These are phyloP conservation scores for Cyberlindnera amylophila DNA, from an alignment of 805 yeast species.

Conservation along the genomic window DNA sequence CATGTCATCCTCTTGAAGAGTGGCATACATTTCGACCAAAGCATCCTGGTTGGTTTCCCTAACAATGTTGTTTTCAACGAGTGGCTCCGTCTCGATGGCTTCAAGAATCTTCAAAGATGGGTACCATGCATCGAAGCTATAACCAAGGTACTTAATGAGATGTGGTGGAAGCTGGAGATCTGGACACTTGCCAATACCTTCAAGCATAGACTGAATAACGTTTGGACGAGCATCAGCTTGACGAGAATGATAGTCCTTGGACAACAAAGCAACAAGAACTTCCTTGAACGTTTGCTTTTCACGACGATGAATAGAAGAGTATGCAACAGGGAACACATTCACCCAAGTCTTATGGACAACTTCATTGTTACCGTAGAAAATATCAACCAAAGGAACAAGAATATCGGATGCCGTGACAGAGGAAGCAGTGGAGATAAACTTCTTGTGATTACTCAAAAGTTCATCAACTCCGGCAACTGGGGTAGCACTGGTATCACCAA, in stretches of 20 bases:
- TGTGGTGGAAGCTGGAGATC: conserved; percentile 88
- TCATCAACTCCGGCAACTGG: conserved; percentile 26
- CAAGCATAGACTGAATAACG: conserved; percentile 78
- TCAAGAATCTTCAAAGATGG: conserved; percentile 84
- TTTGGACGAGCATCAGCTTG: conserved; percentile 86
- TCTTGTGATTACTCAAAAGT: conserved; percentile 31
- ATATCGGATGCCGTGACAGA: conserved; percentile 55
- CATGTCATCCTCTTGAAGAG: conserved; percentile 91
- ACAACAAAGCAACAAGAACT: conserved; percentile 68
- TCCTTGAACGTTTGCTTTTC: conserved; percentile 85
- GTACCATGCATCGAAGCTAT: conserved; percentile 88
- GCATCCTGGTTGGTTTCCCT: conserved; percentile 89
- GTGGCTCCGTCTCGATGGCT: conserved; percentile 53
- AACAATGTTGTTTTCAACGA: conserved; percentile 67
- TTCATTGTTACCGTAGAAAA: conserved; percentile 77
- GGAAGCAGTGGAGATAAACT: conserved; percentile 27
- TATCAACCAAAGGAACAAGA: conserved; percentile 67
- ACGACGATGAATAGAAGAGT: conserved; percentile 66
- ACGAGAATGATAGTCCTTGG: conserved; percentile 90
- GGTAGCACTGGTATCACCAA: conserved; percentile 21
- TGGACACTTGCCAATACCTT: conserved; percentile 74
- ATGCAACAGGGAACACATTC: conserved; percentile 76
- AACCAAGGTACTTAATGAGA: conserved; percentile 81
- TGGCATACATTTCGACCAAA: conserved; percentile 80
- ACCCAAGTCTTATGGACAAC: conserved; percentile 84